Conservation (phyloP, 805 yeast species). For the Candida morakotiae region DNA sequence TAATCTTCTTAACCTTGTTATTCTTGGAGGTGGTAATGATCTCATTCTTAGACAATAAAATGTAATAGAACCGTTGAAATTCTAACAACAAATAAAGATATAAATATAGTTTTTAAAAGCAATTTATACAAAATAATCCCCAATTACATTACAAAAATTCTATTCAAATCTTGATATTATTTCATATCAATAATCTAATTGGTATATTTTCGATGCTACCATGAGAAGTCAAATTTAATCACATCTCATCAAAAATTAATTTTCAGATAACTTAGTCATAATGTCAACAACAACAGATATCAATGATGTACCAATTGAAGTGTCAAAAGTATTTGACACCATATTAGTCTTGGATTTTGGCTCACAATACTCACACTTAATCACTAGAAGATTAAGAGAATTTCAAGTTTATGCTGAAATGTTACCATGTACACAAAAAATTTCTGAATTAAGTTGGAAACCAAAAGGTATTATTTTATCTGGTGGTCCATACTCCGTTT, state of each 20-base stretch:
- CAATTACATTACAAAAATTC: background rate
- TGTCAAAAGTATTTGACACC: slow-evolving; percentile 90
- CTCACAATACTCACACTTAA: slow-evolving; percentile 95
- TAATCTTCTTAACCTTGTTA: slow-evolving; percentile 29
- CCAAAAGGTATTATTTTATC: slow-evolving; percentile 96
- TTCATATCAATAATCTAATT: too few species aligned
- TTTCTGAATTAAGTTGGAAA: slow-evolving; percentile 84
- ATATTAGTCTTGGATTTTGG: slow-evolving; percentile 96
- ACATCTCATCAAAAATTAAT: slow-evolving; percentile 4
- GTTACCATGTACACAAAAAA: slow-evolving; percentile 99
- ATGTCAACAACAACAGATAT: slow-evolving; percentile 4
- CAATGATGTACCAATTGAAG: slow-evolving; percentile 50
- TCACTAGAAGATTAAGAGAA: slow-evolving; percentile 96
- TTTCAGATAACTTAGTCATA: background rate
- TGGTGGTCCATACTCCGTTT: slow-evolving; percentile 98
- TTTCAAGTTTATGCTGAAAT: slow-evolving; percentile 98
- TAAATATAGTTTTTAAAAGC: slow-evolving; percentile 1
- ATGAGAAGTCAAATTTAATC: slow-evolving; percentile 4
- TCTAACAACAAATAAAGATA: slow-evolving; percentile 2
- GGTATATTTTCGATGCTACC: slow-evolving; percentile 1
- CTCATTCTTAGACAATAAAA: slow-evolving; percentile 33
- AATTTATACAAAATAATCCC: background rate
- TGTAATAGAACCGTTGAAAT: background rate
- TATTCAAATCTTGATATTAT: too few species aligned
- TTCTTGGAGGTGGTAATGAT: slow-evolving; percentile 33